Conservation (phyloP, 352 stramenopile genomes). For the Thalassiosira hispida region DNA sequence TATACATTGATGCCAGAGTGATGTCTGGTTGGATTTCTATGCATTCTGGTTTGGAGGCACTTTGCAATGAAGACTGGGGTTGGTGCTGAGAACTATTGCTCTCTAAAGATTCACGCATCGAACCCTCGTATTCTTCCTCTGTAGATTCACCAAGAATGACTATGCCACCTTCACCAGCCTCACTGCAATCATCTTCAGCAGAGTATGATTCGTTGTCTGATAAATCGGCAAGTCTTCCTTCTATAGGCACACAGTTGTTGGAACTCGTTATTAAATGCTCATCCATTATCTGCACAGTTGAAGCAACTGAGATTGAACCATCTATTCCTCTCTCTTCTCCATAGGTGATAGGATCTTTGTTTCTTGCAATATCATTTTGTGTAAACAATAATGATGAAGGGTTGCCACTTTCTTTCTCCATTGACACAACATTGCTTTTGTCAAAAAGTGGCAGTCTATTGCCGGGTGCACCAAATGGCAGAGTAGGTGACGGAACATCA, state of each 20-base stretch:
- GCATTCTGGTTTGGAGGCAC: background rate
- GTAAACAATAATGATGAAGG: no score
- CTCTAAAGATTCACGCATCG: conserved; percentile 3
- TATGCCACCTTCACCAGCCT: conserved; percentile 28
- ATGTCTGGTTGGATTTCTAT: conserved; percentile 3
- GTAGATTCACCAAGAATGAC: conserved; percentile 36
- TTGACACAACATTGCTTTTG: conserved; percentile 7
- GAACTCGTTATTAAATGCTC: conserved; percentile 9
- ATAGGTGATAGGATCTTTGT: background rate
- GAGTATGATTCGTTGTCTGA: conserved; percentile 6
- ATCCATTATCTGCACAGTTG: background rate
- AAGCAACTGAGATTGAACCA: background rate
- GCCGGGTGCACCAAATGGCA: background rate
- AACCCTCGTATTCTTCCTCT: conserved; percentile 22
- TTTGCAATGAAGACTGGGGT: background rate
- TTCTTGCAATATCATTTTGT: background rate
- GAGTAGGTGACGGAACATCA: background rate
- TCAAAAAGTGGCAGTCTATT: background rate
- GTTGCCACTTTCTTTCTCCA: conserved; percentile 3
- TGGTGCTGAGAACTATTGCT: background rate
- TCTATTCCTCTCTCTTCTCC: background rate
- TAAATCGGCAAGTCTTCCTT: conserved; percentile 25
- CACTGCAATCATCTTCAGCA: background rate
- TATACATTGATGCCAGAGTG: conserved; percentile 9
- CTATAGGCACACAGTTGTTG: conserved; percentile 13